Conservation (phyloP, 768 basidiomycete species). For the Leccinum pellstonianum region DNA sequence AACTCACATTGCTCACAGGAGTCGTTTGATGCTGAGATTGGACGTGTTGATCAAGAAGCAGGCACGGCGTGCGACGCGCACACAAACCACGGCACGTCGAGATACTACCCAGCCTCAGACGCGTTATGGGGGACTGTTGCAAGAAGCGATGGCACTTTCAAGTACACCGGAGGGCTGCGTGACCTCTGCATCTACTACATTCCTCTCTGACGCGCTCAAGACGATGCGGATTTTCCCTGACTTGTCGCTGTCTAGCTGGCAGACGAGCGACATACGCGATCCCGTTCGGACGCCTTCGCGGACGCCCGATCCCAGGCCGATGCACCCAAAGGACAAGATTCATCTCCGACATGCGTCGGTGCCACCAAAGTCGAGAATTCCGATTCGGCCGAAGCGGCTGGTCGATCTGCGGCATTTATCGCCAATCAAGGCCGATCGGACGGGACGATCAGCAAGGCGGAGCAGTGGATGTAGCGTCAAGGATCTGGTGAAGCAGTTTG, state of each 20-base stretch:
- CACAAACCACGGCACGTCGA: not conserved
- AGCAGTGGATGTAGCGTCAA: constrained; percentile 72
- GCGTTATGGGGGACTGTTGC: constrained; percentile 52
- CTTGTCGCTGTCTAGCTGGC: constrained; percentile 40
- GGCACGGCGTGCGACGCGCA: constrained; percentile 8
- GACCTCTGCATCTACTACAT: constrained; percentile 12
- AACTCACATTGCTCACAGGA: constrained; percentile 13
- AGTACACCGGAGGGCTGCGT: constrained; percentile 17
- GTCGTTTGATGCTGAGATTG: constrained; percentile 30
- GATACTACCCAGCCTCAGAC: constrained; percentile 39
- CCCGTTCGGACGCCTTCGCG: constrained; percentile 61
- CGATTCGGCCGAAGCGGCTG: constrained; percentile 44
- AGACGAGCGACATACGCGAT: constrained; percentile 34
- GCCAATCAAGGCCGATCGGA: constrained; percentile 41
- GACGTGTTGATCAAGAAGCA: constrained; percentile 32
- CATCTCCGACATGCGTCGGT: constrained; percentile 55
- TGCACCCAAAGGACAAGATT: constrained; percentile 65
- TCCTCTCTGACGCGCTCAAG: constrained; percentile 37
- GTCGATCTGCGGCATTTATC: constrained; percentile 48
- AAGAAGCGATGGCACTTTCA: constrained; percentile 28
- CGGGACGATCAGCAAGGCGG: constrained; percentile 41
- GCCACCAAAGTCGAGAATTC: constrained; percentile 40
- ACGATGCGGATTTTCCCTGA: constrained; percentile 39
- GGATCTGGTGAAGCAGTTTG: constrained; percentile 66
- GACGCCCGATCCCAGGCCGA: constrained; percentile 42